phyloP scores from a whole-genome alignment of 2,329 filamentous ascomycete species.

The Exophiala sideris region DNA sequence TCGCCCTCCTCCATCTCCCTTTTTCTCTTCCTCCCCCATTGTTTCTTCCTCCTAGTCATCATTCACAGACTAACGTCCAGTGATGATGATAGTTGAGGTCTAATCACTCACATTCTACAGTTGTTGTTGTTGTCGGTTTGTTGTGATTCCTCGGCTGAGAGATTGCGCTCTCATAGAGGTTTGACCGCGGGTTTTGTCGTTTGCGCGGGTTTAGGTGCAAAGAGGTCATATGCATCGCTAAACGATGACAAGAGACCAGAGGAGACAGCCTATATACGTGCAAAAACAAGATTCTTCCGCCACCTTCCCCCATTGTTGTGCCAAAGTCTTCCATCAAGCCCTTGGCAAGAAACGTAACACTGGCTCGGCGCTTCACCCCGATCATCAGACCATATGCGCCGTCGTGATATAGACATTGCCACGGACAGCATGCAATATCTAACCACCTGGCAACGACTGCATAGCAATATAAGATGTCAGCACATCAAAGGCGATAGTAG shows the following conservation, averaged over 20 bases:
- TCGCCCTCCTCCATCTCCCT: background rate
- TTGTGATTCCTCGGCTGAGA: constrained; percentile 5
- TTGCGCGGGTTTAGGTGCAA: constrained; percentile 5
- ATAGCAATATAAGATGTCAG: background rate
- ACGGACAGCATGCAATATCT: constrained; percentile 11
- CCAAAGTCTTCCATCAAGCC: background rate
- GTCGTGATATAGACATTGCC: constrained; percentile 11
- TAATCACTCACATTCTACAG: constrained; percentile 16
- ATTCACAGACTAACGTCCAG: background rate
- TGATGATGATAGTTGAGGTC: constrained; percentile 4
- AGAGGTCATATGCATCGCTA: constrained; percentile 5
- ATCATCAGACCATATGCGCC: constrained; percentile 3
- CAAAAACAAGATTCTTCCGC: background rate
- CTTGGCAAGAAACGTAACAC: background rate
- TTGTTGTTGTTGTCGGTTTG: constrained; percentile 1
- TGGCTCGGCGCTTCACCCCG: background rate
- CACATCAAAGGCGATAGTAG: no score
- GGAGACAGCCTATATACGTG: constrained; percentile 18
- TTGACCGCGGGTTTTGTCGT: constrained; percentile 2
- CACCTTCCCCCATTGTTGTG: background rate
- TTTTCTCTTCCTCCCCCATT: constrained; percentile 12
- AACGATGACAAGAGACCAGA: constrained; percentile 7
- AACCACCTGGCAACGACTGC: constrained; percentile 10
- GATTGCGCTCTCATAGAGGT: background rate
- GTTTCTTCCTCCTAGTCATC: background rate